Evolutionary conservation across 2,329 filamentous ascomycete species (phyloP).

Genomic region (Emmonsiellopsis sp.): DNA sequence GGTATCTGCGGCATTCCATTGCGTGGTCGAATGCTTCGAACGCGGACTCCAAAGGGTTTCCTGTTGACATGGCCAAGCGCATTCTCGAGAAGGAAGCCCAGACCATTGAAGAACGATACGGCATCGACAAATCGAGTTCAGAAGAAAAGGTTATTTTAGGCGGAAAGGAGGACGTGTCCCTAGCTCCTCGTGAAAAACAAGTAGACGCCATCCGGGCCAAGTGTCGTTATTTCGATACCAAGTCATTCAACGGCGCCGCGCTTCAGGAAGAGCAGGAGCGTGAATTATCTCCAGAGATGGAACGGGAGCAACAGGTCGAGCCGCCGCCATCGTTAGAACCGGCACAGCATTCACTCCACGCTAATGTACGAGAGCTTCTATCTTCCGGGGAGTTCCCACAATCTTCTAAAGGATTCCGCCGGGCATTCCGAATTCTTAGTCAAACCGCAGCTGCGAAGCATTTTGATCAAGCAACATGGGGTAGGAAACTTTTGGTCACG

Average conservation of each 20-base stretch:
- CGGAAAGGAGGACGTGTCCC: slow-evolving; percentile 1
- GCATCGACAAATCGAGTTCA: neutral
- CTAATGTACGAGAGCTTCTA: neutral
- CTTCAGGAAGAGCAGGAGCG: slow-evolving; percentile 59
- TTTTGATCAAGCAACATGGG: slow-evolving; percentile 20
- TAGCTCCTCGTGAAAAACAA: slow-evolving; percentile 1
- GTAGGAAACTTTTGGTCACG: slow-evolving; percentile 36
- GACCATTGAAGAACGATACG: slow-evolving; percentile 5
- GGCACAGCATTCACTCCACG: slow-evolving; percentile 20
- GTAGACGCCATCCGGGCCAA: slow-evolving; percentile 20
- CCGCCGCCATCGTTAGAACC: slow-evolving; percentile 34
- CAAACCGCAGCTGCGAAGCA: slow-evolving; percentile 16
- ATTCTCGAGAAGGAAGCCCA: slow-evolving; percentile 9
- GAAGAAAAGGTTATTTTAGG: slow-evolving; percentile 5
- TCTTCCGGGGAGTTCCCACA: neutral
- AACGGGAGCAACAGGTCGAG: slow-evolving; percentile 50
- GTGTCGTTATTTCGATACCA: slow-evolving; percentile 28
- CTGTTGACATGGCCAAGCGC: slow-evolving; percentile 2
- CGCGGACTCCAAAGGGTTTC: neutral
- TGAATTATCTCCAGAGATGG: slow-evolving; percentile 46
- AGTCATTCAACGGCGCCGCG: slow-evolving; percentile 23
- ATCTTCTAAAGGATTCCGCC: slow-evolving; percentile 25
- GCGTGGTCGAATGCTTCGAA: neutral
- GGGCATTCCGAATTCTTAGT: slow-evolving; percentile 37
- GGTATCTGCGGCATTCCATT: slow-evolving; percentile 34